Evolutionary conservation across 2,329 filamentous ascomycete species (phyloP).

Genomic region (Immersiporthe knoxdaviesiana): DNA sequence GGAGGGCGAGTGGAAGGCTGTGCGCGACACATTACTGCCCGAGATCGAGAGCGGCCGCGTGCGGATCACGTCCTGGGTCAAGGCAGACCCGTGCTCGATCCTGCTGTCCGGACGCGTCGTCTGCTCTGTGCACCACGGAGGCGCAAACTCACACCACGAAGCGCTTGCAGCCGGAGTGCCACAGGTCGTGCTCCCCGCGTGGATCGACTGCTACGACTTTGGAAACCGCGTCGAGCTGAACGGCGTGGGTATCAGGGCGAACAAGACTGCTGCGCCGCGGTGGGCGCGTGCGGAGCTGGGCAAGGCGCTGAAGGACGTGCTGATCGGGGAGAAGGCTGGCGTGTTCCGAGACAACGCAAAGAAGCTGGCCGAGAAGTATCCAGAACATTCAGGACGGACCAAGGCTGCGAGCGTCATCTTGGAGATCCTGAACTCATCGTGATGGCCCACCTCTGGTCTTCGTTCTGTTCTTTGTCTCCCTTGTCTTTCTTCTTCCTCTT

Average conservation of each 20-base stretch:
- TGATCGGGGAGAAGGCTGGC: constrained; percentile 22
- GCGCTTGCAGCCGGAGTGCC: constrained; percentile 44
- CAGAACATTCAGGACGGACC: constrained; percentile 21
- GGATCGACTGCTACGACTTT: constrained; percentile 53
- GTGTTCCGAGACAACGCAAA: constrained; percentile 23
- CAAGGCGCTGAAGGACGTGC: constrained; percentile 26
- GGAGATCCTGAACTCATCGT: neutral
- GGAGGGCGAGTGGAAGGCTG: constrained; percentile 15
- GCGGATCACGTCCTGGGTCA: constrained; percentile 41
- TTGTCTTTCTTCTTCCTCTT: neutral
- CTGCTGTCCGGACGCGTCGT: constrained; percentile 40
- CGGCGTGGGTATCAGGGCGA: constrained; percentile 43
- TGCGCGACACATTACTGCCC: constrained; percentile 29
- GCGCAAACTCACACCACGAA: constrained; percentile 43
- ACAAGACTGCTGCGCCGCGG: constrained; percentile 30
- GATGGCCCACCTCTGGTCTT: neutral
- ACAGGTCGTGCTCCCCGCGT: constrained; percentile 49
- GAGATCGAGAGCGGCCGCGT: constrained; percentile 37
- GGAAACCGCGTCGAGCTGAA: constrained; percentile 48
- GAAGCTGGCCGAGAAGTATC: constrained; percentile 23
- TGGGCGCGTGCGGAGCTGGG: constrained; percentile 31
- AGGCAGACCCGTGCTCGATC: constrained; percentile 38
- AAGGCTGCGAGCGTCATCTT: constrained; percentile 24
- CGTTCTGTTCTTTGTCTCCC: neutral
- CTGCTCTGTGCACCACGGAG: constrained; percentile 46